Conservation (phyloP, 2,329 filamentous ascomycete genomes). For the Penicillium sp. region DNA sequence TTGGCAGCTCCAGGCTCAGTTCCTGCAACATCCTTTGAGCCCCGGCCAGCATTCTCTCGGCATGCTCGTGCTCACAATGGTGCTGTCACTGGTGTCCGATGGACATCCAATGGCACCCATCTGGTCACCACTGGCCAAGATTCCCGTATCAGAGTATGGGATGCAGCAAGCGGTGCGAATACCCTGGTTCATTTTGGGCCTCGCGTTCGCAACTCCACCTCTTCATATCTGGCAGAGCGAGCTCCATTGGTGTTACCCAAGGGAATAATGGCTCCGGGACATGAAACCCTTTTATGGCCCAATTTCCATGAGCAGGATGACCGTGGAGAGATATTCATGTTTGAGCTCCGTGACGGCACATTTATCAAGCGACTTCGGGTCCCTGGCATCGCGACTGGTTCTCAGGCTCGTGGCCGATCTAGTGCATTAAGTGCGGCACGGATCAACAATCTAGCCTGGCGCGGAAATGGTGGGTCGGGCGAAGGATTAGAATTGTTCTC, state of each 20-base stretch:
- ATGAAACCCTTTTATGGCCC: slow-evolving; percentile 75
- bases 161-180: slow-evolving; percentile 76
- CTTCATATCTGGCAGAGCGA: slow-evolving; percentile 59
- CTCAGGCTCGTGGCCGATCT: slow-evolving; percentile 39
- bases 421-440: slow-evolving; percentile 57
- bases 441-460: slow-evolving; percentile 76
- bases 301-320: slow-evolving; percentile 70
- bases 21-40: slow-evolving; percentile 26
- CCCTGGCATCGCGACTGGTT: slow-evolving; percentile 52
- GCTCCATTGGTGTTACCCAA: slow-evolving; percentile 65
- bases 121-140: slow-evolving; percentile 83
- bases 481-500: slow-evolving; percentile 73
- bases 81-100: slow-evolving; percentile 79
- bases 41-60: slow-evolving; percentile 46
- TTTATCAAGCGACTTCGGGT: slow-evolving; percentile 70
- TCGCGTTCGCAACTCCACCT: slow-evolving; percentile 68
- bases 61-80: slow-evolving; percentile 69
- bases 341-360: slow-evolving; percentile 75
- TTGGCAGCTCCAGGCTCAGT: slow-evolving; percentile 46
- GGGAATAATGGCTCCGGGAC: slow-evolving; percentile 54
- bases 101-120: slow-evolving; percentile 76
- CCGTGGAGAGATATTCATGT: slow-evolving; percentile 69
- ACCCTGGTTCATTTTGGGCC: slow-evolving; percentile 87
- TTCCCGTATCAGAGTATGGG: slow-evolving; percentile 81
- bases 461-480: slow-evolving; percentile 59